Percentiles rank a stretch among this genome's conserved stretches.
These are phyloP conservation scores for Canavalia ensiformis DNA, from an alignment of 306 rosid species.

Conservation along the genomic window DNA sequence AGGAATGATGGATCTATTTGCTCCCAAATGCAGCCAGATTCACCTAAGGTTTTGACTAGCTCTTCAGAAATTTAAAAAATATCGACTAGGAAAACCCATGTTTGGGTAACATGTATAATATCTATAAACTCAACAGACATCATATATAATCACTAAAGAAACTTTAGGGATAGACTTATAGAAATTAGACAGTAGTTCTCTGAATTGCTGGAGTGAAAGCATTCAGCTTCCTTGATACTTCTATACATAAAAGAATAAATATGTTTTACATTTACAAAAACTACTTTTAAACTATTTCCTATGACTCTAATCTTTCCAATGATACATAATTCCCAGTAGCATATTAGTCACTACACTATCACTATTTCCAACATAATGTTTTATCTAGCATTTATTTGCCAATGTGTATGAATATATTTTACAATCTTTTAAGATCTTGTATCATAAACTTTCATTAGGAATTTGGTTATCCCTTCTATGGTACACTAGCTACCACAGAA, in stretches of 20 bases:
- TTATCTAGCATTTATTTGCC: slow-evolving; percentile 3
- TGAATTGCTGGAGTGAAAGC: slow-evolving; percentile 32
- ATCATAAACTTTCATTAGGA: slow-evolving; percentile 33
- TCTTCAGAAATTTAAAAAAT: slow-evolving; percentile 39
- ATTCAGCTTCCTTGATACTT: background rate
- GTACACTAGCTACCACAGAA: slow-evolving; percentile 1
- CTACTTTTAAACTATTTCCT: slow-evolving; percentile 5
- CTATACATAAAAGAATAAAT: background rate
- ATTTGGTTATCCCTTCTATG: slow-evolving; percentile 7
- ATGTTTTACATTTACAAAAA: background rate
- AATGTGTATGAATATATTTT: slow-evolving; percentile 9
- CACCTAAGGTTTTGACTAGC: slow-evolving; percentile 70
- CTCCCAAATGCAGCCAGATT: slow-evolving; percentile 82
- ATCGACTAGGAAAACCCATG: slow-evolving; percentile 11
- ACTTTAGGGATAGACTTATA: slow-evolving; percentile 16
- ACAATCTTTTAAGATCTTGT: slow-evolving; percentile 9
- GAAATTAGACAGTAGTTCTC: background rate
- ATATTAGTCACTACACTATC: background rate
- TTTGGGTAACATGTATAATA: slow-evolving; percentile 21
- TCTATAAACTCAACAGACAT: background rate
- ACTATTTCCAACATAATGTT: slow-evolving; percentile 15
- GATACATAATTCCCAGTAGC: slow-evolving; percentile 4
- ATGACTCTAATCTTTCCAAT: slow-evolving; percentile 19
- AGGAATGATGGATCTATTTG: slow-evolving; percentile 82
- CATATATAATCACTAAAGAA: slow-evolving; percentile 13